Evolutionary conservation across 139 green algal genomes (phyloP), one percentile per base, ranked within the genome.

Genomic region (Dunaliella sp.): DNA sequence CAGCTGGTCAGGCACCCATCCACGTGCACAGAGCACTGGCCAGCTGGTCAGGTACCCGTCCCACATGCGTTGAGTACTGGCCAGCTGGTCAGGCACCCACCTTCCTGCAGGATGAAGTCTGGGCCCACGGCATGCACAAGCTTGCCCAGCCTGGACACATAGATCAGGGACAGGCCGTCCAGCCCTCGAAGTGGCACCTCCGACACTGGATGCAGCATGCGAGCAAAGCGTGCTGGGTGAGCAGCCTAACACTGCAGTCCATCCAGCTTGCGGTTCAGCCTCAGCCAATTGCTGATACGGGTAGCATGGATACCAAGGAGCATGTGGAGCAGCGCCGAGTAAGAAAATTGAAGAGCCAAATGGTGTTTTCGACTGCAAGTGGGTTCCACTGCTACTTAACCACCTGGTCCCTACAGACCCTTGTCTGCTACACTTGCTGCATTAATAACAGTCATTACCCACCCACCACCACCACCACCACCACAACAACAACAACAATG

Each of bases 161-260:
- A 38, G 1, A 86, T 82, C 2, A 89, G 82, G 33, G 34, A n/a
- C 75, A 87, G n/a, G 30, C 88, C 88, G 34, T 89, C 77, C 35
- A 93, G 82, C 75, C 84, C 59, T 38, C 86, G 82, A 38, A 93
- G 86, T 1, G 87, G 90, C 26, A 83, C 48, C 48, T 65, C 48
- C 7, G 48, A 65, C 7, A 65, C 48, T 65, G 48, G 7, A 65
- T 16, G 16, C 48, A 65, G n/a, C n/a, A n/a, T n/a, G n/a, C n/a
- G n/a, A n/a, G n/a, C n/a, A n/a, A n/a, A n/a, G n/a, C 16, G 48
- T 7, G 48, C 16, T 65, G 48, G 48, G 48, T 7, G 48, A 65
- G n/a, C n/a, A 65, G 48, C 7, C 48, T 26, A 26, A 16, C 16
- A 65, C 7, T 65, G 7, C 7, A 65, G 48, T 65, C 7, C 48